Evolutionary conservation across 768 basidiomycete genomes (phyloP).

Genomic region (Podaxis mareebaensis): DNA sequence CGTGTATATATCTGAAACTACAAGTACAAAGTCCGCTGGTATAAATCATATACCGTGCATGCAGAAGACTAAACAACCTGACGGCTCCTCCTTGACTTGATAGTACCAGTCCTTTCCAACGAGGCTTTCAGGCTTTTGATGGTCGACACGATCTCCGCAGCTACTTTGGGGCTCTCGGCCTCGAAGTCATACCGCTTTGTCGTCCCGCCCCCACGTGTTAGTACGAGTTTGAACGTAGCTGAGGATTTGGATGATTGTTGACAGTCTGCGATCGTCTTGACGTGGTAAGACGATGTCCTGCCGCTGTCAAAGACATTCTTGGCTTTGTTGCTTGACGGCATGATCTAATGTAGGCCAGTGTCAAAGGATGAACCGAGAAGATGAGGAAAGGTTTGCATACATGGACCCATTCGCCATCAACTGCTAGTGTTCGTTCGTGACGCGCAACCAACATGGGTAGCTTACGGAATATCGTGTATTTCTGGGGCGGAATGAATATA

Average conservation of each 20-base stretch:
- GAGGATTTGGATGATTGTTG: slow-evolving; percentile 82
- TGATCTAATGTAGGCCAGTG: slow-evolving; percentile 55
- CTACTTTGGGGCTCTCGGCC: slow-evolving; percentile 81
- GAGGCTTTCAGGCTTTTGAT: slow-evolving; percentile 65
- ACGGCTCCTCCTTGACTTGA: slow-evolving; percentile 63
- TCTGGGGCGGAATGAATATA: slow-evolving; percentile 41
- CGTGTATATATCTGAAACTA: no score
- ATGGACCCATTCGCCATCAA: slow-evolving; percentile 94
- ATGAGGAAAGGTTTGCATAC: slow-evolving; percentile 38
- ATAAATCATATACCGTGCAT: no score
- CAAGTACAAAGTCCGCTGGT: no score
- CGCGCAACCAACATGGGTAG: slow-evolving; percentile 91
- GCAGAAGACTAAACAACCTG: slow-evolving; percentile 36
- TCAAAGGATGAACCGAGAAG: slow-evolving; percentile 15
- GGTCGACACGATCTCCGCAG: slow-evolving; percentile 79
- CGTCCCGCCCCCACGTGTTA: slow-evolving; percentile 67
- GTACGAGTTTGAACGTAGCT: slow-evolving; percentile 85
- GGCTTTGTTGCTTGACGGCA: slow-evolving; percentile 78
- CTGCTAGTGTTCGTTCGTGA: slow-evolving; percentile 88
- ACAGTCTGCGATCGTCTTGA: slow-evolving; percentile 82
- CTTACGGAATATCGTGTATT: slow-evolving; percentile 91
- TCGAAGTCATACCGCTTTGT: slow-evolving; percentile 95
- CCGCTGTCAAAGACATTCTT: slow-evolving; percentile 86
- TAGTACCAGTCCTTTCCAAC: slow-evolving; percentile 66
- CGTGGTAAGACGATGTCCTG: slow-evolving; percentile 91